These are phyloP conservation scores for Mycogone perniciosa DNA, from an alignment of 2,329 filamentous ascomycete species.

Conservation along the genomic window DNA sequence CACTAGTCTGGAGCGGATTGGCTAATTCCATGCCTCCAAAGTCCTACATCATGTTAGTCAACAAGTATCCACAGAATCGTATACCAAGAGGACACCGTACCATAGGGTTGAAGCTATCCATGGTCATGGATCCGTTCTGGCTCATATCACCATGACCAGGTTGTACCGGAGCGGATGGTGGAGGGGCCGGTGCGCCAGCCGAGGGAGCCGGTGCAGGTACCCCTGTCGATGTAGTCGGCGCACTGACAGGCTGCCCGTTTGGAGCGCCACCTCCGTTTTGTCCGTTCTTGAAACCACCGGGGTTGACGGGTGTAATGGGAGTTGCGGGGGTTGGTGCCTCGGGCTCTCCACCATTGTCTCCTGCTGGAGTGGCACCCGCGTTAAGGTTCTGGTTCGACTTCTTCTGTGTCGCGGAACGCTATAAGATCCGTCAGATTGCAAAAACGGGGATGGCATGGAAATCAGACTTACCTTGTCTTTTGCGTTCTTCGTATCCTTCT, in stretches of 20 bases:
- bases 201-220: conserved; percentile 25
- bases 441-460: conserved; percentile 2
- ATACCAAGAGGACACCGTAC: conserved; percentile 28
- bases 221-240: conserved; percentile 21
- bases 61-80: not conserved
- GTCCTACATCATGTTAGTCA: conserved; percentile 25
- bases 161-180: conserved; percentile 37
- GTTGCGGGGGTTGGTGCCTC: conserved; percentile 57
- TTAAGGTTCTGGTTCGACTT: conserved; percentile 52
- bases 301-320: conserved; percentile 55
- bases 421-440: conserved; percentile 20
- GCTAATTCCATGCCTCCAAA: conserved; percentile 48
- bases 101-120: conserved; percentile 39
- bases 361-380: conserved; percentile 47
- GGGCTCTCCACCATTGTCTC: conserved; percentile 49
- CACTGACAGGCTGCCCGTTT: conserved; percentile 25
- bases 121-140: conserved; percentile 38
- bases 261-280: conserved; percentile 25
- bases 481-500: conserved; percentile 61
- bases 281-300: conserved; percentile 38
- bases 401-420: conserved; percentile 53
- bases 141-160: conserved; percentile 42
- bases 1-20: conserved; percentile 45
- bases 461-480: conserved; percentile 52
- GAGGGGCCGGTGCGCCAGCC: conserved; percentile 28